Base-by-base conservation (phyloP, 768 basidiomycete species). In the Pleurotus pulmonarius region DNA sequence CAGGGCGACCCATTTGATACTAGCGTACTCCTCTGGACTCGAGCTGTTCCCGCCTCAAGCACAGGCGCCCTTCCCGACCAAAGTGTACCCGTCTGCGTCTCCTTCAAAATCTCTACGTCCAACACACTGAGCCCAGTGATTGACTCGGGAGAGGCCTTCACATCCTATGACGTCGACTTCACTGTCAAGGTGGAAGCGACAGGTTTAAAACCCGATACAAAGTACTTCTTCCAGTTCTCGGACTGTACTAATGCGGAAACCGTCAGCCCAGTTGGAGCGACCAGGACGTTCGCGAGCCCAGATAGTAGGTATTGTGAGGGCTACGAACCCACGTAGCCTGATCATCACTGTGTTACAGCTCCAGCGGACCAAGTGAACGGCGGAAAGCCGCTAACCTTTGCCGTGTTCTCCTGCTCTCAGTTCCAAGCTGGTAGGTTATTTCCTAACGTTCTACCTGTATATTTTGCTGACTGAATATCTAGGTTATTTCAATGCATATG, bases 401-500 rank as follows among this genome's bases (percentile, higher is more conserved):
- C 81, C 0, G 79, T 84, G 3, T 84, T 83, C 66, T 83, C 80
- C 5, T 83, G 83, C 63, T 81, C 82, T 3, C 79, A 78, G 55
- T 82, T 70, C 61, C 83, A 81, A 65, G 68, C 70, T 38, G 80
- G 80, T 75, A 55, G 16, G 67, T 59, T 47, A 1, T n/a, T 37
- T 22, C 4, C 29, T n/a, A 16, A 26, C 18, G 41, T 20, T 47
- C 20, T 37, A 29, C 13, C 6, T 9, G 1, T 12, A n/a, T 18
- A 15, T 24, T 11, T 40, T 22, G 54, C 24, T 34, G 22, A 43
- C 38, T 18, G 18, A 16, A 16, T 7, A 25, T 47, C 16, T 34
- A 79, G 82, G 82, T 1, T 83, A 75, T 69, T 86, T 85, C 70
- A 84, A 83, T 65, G 83, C 83, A 5, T 86, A 85, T 62, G 81